Percentiles rank a stretch among this genome's conserved stretches.
Conservation (phyloP, 179 eudicot species). For the Patellifolia procumbens region DNA sequence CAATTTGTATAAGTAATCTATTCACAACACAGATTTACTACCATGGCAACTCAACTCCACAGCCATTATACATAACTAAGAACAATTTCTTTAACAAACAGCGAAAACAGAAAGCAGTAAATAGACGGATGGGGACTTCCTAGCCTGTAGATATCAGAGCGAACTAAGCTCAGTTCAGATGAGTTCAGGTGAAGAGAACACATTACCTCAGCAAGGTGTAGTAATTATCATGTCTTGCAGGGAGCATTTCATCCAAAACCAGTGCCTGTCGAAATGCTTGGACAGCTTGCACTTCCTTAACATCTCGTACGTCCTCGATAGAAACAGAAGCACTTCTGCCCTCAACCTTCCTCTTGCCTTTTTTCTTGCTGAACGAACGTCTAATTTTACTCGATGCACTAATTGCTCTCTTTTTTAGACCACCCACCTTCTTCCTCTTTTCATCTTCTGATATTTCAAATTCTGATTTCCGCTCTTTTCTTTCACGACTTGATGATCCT, state of each 20-base stretch:
- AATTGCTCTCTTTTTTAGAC: constrained; percentile 53
- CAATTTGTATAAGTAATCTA: not conserved
- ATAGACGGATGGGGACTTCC: not conserved
- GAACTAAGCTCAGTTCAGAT: no score
- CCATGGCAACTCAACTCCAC: constrained; percentile 1
- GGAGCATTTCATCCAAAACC: constrained; percentile 49
- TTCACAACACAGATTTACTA: not conserved
- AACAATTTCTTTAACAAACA: not conserved
- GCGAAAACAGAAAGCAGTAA: not conserved
- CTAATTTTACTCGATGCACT: constrained; percentile 48
- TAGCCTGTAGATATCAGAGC: not conserved
- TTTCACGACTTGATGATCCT: constrained; percentile 38
- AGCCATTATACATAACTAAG: not conserved
- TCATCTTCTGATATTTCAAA: constrained; percentile 48
- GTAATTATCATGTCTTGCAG: constrained; percentile 58
- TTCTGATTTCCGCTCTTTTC: constrained; percentile 44
- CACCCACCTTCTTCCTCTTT: constrained; percentile 38
- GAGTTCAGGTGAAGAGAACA: no score
- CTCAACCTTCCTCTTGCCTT: constrained; percentile 41
- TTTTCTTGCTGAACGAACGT: constrained; percentile 44
- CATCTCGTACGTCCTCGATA: constrained; percentile 56
- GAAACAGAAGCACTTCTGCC: constrained; percentile 26
- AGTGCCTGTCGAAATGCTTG: constrained; percentile 55
- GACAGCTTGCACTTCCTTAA: constrained; percentile 52
- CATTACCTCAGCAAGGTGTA: constrained; percentile 55